A percentile compares a stretch with the other conserved stretches of the same genome.
phyloP scores from a whole-genome alignment of 2,329 filamentous ascomycete species.

The Monosporascus sp. region DNA sequence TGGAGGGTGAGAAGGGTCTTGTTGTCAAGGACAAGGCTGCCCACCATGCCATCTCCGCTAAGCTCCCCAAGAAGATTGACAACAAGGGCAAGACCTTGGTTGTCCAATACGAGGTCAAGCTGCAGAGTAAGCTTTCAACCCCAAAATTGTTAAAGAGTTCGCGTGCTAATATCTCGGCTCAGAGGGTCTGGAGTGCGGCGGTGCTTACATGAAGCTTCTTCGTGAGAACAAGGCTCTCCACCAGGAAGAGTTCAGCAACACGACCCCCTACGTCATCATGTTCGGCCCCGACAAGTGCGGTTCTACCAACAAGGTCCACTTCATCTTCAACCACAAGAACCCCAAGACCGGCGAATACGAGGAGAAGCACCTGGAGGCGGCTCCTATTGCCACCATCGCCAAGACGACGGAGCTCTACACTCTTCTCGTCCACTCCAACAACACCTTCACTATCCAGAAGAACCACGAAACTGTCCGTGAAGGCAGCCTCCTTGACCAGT shows the following conservation, averaged over 20 bases:
- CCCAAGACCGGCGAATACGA: conserved; percentile 99
- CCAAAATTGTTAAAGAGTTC: not conserved
- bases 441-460: conserved; percentile 88
- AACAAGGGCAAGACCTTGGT: conserved; percentile 97
- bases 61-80: conserved; percentile 93
- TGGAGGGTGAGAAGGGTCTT: conserved; percentile 91
- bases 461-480: conserved; percentile 85
- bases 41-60: conserved; percentile 98
- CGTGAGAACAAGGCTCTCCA: conserved; percentile 96
- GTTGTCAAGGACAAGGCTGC: conserved; percentile 97
- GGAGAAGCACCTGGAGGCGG: conserved; percentile 92
- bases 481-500: conserved; percentile 90
- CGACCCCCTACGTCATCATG: conserved; percentile 98
- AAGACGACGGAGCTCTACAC: conserved; percentile 96
- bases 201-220: conserved; percentile 98
- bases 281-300: conserved; percentile 99
- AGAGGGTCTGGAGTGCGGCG: conserved; percentile 96
- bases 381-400: conserved; percentile 79
- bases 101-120: conserved; percentile 98
- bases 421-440: conserved; percentile 91
- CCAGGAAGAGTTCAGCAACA: conserved; percentile 95
- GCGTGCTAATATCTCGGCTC: conserved; percentile 27
- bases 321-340: conserved; percentile 99
- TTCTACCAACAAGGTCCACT: conserved; percentile 95
- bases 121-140: conserved; percentile 70